Conservation (phyloP, 129 eudicot genomes). For the Glebionis coronaria region DNA sequence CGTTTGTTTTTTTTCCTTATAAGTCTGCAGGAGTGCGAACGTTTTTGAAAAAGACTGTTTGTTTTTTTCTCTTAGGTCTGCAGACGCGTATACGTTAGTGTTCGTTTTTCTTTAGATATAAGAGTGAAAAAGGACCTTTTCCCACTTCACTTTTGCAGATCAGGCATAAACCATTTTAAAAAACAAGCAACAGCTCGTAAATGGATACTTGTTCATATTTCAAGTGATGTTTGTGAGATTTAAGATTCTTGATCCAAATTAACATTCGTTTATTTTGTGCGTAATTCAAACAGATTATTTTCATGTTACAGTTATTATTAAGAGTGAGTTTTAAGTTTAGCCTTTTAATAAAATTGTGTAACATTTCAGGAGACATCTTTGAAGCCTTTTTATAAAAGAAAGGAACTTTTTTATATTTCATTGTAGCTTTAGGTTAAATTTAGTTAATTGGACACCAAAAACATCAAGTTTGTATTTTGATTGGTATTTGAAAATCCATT, state of each 20-base stretch:
- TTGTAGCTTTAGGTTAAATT: background rate
- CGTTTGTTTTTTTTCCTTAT: no score
- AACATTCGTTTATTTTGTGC: constrained; percentile 6
- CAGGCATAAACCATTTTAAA: no score
- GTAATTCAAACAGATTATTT: background rate
- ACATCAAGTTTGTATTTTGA: background rate
- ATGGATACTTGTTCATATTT: no score
- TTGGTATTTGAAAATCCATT: background rate
- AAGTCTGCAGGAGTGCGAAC: no score
- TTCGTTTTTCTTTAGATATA: no score
- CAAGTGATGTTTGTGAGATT: constrained; percentile 8
- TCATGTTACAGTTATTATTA: background rate
- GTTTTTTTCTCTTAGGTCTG: background rate
- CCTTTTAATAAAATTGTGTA: background rate
- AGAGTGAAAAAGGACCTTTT: no score
- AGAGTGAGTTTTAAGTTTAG: constrained; percentile 6
- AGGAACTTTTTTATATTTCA: background rate
- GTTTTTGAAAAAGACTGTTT: no score
- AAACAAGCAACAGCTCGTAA: no score
- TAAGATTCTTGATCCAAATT: background rate
- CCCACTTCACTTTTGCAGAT: no score
- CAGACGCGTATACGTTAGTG: background rate
- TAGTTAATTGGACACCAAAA: background rate
- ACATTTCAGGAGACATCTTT: background rate
- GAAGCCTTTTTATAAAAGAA: no score